Evolutionary conservation across 1,284 basidiomycete genomes (phyloP), one percentile per base, ranked within the genome.

Genomic region (Volvariella surrecta): DNA sequence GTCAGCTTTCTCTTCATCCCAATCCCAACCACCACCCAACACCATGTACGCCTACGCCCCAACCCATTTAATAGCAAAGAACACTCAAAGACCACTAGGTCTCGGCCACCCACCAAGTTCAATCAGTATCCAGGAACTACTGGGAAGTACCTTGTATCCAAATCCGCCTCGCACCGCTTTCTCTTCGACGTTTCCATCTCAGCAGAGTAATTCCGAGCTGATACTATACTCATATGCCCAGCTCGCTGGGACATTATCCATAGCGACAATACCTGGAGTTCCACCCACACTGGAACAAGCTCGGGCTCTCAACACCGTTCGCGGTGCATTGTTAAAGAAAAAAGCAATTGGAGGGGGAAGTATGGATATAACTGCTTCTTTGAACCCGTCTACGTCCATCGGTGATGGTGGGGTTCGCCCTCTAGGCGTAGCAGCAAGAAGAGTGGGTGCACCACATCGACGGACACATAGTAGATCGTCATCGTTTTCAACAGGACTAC

Each of bases 211-310:
- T 45, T 71, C 73, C 6, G 84, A 90, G 51, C 65, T 86, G 9
- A 74, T 93, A n/a, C 69, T 93, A 1, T 94, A 92, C 61, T 81
- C 89, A 0, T 93, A 92, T 56, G 87, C 83, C 0, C 89, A 92
- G 52, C 70, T 93, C 19, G 66, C 76, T n/a, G 90, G 89, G 2
- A 74, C 64, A 1, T 53, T 67, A 4, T 42, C 54, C 38, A 47
- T 73, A 43, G 55, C 58, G 1, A 60, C 70, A 7, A 47, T 63
- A n/a, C 54, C 62, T 3, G 58, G 58, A 13, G 49, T 53, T 3
- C 45, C 50, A 24, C 53, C 59, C 41, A 56, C 60, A 4, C 56
- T 56, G 2, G 70, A 70, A 31, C 71, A 76, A 39, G 51, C 58
- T 2, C 62, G 66, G 2, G 60, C 64, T 0, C 52, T 82, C 41